A percentile compares a stretch with the other conserved stretches of the same genome.
Conservation (phyloP, 352 stramenopile genomes). For the Pythium utonaiense region DNA sequence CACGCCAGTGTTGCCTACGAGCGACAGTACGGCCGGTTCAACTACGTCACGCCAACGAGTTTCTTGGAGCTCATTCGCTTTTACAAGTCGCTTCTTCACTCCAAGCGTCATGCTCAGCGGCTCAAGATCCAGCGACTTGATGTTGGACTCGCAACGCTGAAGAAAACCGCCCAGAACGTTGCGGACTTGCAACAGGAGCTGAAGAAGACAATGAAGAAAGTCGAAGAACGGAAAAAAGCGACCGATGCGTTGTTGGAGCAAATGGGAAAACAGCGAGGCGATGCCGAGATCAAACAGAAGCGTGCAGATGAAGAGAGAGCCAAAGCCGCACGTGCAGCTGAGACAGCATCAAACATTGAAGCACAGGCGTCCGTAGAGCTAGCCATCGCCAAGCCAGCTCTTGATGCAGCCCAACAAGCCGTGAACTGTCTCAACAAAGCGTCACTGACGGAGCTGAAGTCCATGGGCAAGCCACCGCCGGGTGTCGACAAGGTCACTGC, state of each 20-base stretch:
- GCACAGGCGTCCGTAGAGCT: constrained; percentile 68
- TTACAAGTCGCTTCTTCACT: constrained; percentile 76
- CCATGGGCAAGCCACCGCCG: constrained; percentile 81
- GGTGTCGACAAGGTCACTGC: constrained; percentile 90
- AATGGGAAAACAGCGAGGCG: constrained; percentile 86
- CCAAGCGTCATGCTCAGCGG: constrained; percentile 50
- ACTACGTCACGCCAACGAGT: constrained; percentile 92
- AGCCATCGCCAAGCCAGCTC: constrained; percentile 71
- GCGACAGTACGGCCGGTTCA: constrained; percentile 70
- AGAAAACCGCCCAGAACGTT: constrained; percentile 80
- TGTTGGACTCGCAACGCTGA: constrained; percentile 78
- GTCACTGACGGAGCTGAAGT: constrained; percentile 86
- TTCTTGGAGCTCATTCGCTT: constrained; percentile 93
- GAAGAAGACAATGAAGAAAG: constrained; percentile 86
- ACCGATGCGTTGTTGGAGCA: constrained; percentile 87
- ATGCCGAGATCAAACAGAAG: constrained; percentile 86
- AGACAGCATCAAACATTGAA: constrained; percentile 65
- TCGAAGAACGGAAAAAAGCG: constrained; percentile 87
- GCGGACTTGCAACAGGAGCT: constrained; percentile 79
- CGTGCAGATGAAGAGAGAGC: constrained; percentile 74
- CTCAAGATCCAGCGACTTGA: constrained; percentile 79
- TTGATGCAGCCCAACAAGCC: constrained; percentile 80
- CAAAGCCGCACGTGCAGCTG: constrained; percentile 65
- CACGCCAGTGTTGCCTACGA: constrained; percentile 71
- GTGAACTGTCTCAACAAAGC: constrained; percentile 90